phyloP scores from a whole-genome alignment of 208 protist species.

The Trypanosoma conorhini region DNA sequence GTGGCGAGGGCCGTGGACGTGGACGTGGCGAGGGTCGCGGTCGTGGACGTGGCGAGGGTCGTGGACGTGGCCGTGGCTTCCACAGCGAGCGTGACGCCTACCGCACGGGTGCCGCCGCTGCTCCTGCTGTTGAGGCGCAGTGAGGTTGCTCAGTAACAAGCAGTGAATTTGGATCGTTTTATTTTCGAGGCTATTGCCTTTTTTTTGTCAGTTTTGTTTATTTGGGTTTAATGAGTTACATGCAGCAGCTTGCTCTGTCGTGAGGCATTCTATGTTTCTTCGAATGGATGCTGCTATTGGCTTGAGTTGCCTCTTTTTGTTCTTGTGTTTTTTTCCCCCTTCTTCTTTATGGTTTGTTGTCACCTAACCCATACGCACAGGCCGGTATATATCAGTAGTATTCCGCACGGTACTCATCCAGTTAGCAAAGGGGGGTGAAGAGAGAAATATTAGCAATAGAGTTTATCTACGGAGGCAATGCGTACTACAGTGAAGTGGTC shows the following conservation, averaged over 20 bases:
- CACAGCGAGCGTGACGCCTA: constrained; percentile 79
- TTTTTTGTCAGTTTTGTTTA: constrained; percentile 27
- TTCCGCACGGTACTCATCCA: not conserved
- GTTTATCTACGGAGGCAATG: constrained; percentile 38
- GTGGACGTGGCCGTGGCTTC: constrained; percentile 80
- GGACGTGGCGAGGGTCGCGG: constrained; percentile 43
- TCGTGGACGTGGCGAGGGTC: constrained; percentile 51
- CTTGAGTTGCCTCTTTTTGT: constrained; percentile 26
- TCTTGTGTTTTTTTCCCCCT: not conserved
- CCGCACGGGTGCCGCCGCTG: constrained; percentile 49
- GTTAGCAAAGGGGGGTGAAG: not conserved
- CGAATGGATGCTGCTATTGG: no score
- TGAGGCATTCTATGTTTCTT: no score
- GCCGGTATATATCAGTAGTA: constrained; percentile 11
- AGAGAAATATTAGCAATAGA: not conserved
- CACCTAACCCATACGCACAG: not conserved
- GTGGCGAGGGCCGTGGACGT: constrained; percentile 35
- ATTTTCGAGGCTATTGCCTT: constrained; percentile 25
- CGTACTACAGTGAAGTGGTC: constrained; percentile 72
- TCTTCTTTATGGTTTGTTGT: no score
- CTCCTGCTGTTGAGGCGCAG: constrained; percentile 34
- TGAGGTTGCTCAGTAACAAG: constrained; percentile 52
- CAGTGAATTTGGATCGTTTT: constrained; percentile 32
- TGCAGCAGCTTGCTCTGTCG: no score
- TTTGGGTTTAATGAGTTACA: not conserved